These are phyloP conservation scores for Gamarada debralockiae DNA, from an alignment of 495 filamentous ascomycete genomes.

Conservation along the genomic window DNA sequence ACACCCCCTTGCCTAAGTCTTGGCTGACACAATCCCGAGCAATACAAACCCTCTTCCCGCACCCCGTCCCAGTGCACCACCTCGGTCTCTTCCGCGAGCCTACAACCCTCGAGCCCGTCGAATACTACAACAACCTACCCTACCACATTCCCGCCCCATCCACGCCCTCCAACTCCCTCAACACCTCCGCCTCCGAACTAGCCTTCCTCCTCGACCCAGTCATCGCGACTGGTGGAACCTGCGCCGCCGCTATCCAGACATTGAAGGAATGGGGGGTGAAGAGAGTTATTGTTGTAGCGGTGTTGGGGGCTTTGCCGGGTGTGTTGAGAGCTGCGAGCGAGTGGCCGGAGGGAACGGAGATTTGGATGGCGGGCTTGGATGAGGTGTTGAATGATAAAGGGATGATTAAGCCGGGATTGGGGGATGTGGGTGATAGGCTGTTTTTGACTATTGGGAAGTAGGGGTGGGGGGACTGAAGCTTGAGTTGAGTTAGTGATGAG, in stretches of 20 bases:
- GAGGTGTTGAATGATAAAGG: constrained; percentile 63
- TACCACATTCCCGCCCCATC: constrained; percentile 49
- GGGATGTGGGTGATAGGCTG: constrained; percentile 88
- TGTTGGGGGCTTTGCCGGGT: constrained; percentile 67
- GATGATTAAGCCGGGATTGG: constrained; percentile 89
- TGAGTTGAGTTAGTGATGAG: neutral
- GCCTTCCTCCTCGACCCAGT: constrained; percentile 88
- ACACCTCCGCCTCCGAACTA: constrained; percentile 48
- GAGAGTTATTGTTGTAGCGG: constrained; percentile 72
- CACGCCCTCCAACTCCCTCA: constrained; percentile 36
- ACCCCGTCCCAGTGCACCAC: constrained; percentile 81
- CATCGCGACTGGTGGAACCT: constrained; percentile 90
- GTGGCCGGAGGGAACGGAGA: constrained; percentile 70
- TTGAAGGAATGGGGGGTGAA: constrained; percentile 86
- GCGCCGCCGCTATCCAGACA: constrained; percentile 83
- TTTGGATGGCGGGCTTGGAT: constrained; percentile 84
- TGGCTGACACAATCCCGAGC: constrained; percentile 41
- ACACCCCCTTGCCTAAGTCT: constrained; percentile 1
- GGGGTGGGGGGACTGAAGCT: neutral
- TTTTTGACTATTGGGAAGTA: constrained; percentile 92
- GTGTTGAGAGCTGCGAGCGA: constrained; percentile 63
- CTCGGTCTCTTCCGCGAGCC: constrained; percentile 91
- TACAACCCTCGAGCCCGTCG: constrained; percentile 78
- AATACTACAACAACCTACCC: constrained; percentile 98
- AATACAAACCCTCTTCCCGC: constrained; percentile 76